Evolutionary conservation across 2,329 filamentous ascomycete species (phyloP), one percentile per base, ranked within the genome.

Genomic region (Pseudofabraea citricarpa): DNA sequence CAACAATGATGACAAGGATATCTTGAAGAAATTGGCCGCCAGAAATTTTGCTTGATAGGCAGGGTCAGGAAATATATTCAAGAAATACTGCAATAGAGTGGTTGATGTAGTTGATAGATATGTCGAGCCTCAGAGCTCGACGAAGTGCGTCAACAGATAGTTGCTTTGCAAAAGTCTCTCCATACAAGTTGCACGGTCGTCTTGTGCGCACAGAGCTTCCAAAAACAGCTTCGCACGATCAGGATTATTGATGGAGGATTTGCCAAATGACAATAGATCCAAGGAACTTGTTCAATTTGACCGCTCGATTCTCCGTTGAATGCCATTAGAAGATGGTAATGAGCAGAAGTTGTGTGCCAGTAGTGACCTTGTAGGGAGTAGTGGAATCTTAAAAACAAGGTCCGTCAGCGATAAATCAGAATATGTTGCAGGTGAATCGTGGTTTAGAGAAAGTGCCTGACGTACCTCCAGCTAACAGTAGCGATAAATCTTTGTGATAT

Each of bases 161-260:
- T 68, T 20, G 66, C 53, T 6, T 66, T 33, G 65, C 49, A 7
- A 70, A 26, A 74, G 26, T 22, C 57, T 63, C 23, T 72, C 66
- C 7, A 70, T 58, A 48, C 68, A 70, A 10, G 55, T 61, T 19
- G 63, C 57, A 4, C 49, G 60, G 48, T 75, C 67, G 2, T 52
- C 36, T 49, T 75, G 65, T 6, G 54, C 51, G 47, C 65, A 69
- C 5, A 76, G 49, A 1, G 73, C 68, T 52, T 78, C 73, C 3
- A 78, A 29, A 39, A 77, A 74, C 5, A 67, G 61, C 24, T 64
- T 68, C 24, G 38, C 38, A 40, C 38, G 24, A 40, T 40, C 24
- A 40, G 13, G n/a, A 4, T 5, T 40, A 3, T 23, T 40, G 38
- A 40, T 40, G 38, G 24, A 40, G 38, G 24, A 15, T 32, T 32